phyloP scores from a whole-genome alignment of 2,329 filamentous ascomycete species.

The Clarireedia hainanense region DNA sequence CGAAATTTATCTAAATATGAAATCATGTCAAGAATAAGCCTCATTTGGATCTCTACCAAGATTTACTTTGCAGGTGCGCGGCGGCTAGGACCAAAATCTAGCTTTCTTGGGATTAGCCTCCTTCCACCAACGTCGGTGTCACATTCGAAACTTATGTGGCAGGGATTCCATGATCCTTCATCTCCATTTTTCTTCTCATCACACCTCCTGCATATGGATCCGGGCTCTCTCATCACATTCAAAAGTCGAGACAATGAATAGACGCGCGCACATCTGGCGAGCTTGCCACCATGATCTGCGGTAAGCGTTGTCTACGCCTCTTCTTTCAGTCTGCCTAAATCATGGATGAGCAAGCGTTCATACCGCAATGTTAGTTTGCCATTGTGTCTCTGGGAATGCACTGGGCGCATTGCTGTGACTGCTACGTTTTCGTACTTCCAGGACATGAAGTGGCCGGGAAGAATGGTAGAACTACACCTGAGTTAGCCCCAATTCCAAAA shows the following conservation, averaged over 20 bases:
- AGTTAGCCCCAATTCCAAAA: too few species aligned
- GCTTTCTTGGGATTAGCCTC: not conserved
- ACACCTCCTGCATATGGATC: not conserved
- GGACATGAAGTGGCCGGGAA: too few species aligned
- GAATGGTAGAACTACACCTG: too few species aligned
- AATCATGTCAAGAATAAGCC: not conserved
- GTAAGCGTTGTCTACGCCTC: too few species aligned
- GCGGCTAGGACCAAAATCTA: not conserved
- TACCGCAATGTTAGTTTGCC: too few species aligned
- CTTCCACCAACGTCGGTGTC: not conserved
- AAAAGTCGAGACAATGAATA: not conserved
- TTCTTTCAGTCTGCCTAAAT: too few species aligned
- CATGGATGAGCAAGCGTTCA: too few species aligned
- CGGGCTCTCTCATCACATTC: not conserved
- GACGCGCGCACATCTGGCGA: not conserved
- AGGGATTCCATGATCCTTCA: not conserved
- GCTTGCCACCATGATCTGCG: too few species aligned
- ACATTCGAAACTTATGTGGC: not conserved
- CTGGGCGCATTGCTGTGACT: too few species aligned
- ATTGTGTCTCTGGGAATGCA: too few species aligned
- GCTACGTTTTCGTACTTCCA: too few species aligned
- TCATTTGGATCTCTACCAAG: not conserved
- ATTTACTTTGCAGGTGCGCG: not conserved
- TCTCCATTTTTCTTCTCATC: not conserved
- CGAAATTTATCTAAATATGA: not conserved